A percentile compares a stretch with the other conserved stretches of the same genome.
phyloP scores from a whole-genome alignment of 768 basidiomycete species.

The Phanerodontia chrysosporium region DNA sequence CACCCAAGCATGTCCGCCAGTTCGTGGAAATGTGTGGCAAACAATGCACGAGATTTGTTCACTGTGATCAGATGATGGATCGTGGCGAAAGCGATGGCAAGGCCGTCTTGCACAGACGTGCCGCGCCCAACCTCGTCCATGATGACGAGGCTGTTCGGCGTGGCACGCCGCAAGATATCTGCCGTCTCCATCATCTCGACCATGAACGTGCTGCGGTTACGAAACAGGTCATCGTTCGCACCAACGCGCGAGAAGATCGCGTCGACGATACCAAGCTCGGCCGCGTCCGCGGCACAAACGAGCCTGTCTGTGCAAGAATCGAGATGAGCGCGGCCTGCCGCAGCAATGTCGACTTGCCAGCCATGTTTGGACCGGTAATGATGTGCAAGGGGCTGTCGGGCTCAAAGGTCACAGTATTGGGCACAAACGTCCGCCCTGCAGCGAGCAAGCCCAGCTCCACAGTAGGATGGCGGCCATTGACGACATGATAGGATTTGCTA shows the following conservation, averaged over 20 bases:
- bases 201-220: conserved; percentile 96
- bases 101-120: conserved; percentile 86
- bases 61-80: conserved; percentile 73
- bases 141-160: conserved; percentile 85
- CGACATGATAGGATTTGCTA: conserved; percentile 60
- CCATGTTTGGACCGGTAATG: conserved; percentile 96
- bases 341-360: conserved; percentile 89
- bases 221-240: conserved; percentile 91
- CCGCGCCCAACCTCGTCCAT: conserved; percentile 99
- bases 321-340: conserved; percentile 88
- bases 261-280: conserved; percentile 82
- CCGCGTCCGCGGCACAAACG: conserved; percentile 85
- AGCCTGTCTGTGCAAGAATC: conserved; percentile 88
- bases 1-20: conserved; percentile 80
- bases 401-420: no score
- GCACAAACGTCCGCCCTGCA: conserved; percentile 73
- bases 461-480: conserved; percentile 85
- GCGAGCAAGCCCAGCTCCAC: conserved; percentile 84
- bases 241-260: conserved; percentile 92
- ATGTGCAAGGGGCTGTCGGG: conserved; percentile 73
- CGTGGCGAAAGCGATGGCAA: conserved; percentile 91
- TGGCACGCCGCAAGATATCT: conserved; percentile 83
- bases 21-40: conserved; percentile 99
- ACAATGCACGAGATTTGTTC: conserved; percentile 80
- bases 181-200: conserved; percentile 97